Base-by-base conservation (phyloP, 2,329 filamentous ascomycete genomes). In the Claviceps maximensis region DNA sequence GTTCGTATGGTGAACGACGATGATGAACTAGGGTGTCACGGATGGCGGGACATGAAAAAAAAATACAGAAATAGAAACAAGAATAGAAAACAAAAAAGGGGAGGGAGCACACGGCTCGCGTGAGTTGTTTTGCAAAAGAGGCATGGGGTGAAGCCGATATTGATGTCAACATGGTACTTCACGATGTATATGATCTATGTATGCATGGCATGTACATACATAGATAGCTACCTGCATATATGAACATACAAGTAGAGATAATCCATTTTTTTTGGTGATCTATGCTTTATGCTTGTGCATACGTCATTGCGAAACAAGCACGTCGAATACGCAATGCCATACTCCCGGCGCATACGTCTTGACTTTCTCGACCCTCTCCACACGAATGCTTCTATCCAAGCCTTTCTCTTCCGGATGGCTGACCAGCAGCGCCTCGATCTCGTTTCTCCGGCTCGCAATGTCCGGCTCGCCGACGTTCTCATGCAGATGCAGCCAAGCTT, bases 281-380 rank as follows among this genome's bases (percentile, higher is more conserved):
- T n/a, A n/a, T n/a, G n/a, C n/a, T n/a, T n/a, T n/a, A n/a, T n/a
- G n/a, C n/a, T n/a, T n/a, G n/a, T n/a, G n/a, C n/a, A 17, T 29
- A 8, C n/a, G 23, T 40, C 33, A 47, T 13, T 62, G 59, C 63
- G 59, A 71, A 67, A 77, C 68, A 67, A 77, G 72, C 21, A 84
- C 70, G 65, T 86, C 82, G 67, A 84, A 85, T 53, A 86, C 83
- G 58, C 79, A 82, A 67, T 86, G 82, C 80, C 80, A 83, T 8
- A 86, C 80, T 0, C 75, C 79, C 29, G 82, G 83, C 58, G 82
- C 82, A 71, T 80, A 85, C 50, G 81, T 84, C 72, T 86, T 86
- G 62, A 86, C 82, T 58, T 74, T 69, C 67, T 85, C 80, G 41
- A 82, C 75, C 66, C 83, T 77, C 57, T 77, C 74, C 38, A 77